phyloP scores from a whole-genome alignment of 176 grass and related monocot genomes.

The Juncus effusus region DNA sequence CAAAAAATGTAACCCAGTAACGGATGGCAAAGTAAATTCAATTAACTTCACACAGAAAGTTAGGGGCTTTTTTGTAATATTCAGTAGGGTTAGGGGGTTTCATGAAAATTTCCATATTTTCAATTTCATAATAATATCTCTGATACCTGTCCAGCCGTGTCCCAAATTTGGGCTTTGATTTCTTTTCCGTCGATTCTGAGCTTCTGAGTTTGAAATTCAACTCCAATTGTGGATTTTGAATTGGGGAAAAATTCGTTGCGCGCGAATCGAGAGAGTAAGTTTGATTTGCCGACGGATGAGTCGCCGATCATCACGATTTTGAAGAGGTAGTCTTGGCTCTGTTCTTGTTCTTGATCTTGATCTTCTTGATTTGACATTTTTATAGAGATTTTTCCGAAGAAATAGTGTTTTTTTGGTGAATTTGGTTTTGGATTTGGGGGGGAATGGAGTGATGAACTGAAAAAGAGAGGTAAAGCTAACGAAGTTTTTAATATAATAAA shows the following conservation, averaged over 20 bases:
- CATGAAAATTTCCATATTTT: too few relatives aligned
- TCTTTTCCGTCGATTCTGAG: slow-evolving; percentile 35
- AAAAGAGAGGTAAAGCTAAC: too few relatives aligned
- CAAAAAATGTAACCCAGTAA: too few relatives aligned
- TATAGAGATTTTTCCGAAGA: not conserved
- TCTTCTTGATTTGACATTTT: slow-evolving; percentile 20
- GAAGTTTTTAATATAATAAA: too few relatives aligned
- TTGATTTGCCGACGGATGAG: slow-evolving; percentile 25
- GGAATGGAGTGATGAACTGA: too few relatives aligned
- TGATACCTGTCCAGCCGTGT: slow-evolving; percentile 37
- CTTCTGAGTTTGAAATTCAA: slow-evolving; percentile 27
- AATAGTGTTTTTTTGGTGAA: too few relatives aligned
- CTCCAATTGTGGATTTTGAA: slow-evolving; percentile 26
- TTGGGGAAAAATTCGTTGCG: slow-evolving; percentile 28
- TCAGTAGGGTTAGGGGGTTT: too few relatives aligned
- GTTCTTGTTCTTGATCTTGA: not conserved
- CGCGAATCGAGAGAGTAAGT: slow-evolving; percentile 15
- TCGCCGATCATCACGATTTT: slow-evolving; percentile 33
- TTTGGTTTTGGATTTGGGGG: too few relatives aligned
- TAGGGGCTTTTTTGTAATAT: too few relatives aligned
- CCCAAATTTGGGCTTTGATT: slow-evolving; percentile 48
- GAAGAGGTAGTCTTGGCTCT: slow-evolving; percentile 25
- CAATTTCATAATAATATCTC: too few relatives aligned
- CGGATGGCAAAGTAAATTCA: too few relatives aligned
- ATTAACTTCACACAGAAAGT: too few relatives aligned